Percentiles rank a stretch among this genome's conserved stretches.
Evolutionary conservation across 2,329 filamentous ascomycete species (phyloP).

Genomic region (Aspergillus oerlinghausenensis): DNA sequence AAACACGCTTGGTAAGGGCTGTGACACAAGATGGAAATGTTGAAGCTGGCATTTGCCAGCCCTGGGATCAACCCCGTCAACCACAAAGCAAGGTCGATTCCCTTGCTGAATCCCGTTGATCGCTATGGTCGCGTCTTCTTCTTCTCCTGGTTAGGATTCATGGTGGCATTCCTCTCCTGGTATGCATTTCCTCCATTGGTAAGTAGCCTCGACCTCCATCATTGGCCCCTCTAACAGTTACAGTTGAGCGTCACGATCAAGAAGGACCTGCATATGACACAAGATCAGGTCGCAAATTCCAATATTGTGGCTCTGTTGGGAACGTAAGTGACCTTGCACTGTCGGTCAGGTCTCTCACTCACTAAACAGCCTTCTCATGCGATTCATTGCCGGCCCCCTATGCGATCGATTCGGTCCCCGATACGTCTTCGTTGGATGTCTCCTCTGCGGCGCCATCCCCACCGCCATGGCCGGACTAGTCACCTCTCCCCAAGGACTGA

Average conservation of each 20-base stretch:
- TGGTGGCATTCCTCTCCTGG: conserved; percentile 84
- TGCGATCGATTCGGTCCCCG: conserved; percentile 82
- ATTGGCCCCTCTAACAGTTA: background rate
- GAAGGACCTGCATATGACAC: conserved; percentile 67
- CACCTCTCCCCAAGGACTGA: conserved; percentile 54
- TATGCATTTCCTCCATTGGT: conserved; percentile 86
- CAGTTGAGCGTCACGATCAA: conserved; percentile 72
- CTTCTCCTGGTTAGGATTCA: conserved; percentile 82
- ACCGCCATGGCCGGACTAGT: conserved; percentile 77
- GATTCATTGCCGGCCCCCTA: conserved; percentile 70
- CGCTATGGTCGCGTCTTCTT: conserved; percentile 83
- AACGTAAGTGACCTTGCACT: no score
- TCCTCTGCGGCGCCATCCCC: conserved; percentile 73
- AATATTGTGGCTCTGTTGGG: conserved; percentile 76
- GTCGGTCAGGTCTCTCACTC: conserved; percentile 48
- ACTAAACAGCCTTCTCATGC: conserved; percentile 60
- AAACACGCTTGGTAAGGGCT: no score
- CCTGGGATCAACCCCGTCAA: conserved; percentile 74
- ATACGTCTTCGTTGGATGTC: conserved; percentile 68
- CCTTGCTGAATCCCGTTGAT: conserved; percentile 71
- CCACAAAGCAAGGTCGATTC: conserved; percentile 74
- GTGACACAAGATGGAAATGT: no score
- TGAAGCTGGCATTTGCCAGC: no score
- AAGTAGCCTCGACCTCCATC: conserved; percentile 32
- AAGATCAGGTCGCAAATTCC: conserved; percentile 74